Evolutionary conservation across 164 flowering plant species (phyloP).

Genomic region (Akebia trifoliata): DNA sequence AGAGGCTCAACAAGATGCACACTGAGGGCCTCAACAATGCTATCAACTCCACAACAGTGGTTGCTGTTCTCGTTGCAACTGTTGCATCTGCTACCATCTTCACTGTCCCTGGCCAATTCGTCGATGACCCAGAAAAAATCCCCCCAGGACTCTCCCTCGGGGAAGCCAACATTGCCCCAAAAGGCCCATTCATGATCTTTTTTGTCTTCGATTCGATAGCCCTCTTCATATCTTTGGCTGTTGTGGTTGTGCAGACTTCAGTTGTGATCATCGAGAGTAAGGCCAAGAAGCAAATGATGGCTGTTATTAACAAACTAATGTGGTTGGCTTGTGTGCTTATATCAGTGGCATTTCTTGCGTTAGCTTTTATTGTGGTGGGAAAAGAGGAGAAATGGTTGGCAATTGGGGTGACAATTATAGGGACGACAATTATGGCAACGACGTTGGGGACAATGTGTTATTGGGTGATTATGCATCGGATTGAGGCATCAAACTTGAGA

Average conservation of each 20-base stretch:
- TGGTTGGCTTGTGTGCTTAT: constrained; percentile 89
- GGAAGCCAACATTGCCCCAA: constrained; percentile 68
- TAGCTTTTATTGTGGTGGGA: constrained; percentile 81
- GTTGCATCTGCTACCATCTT: constrained; percentile 97
- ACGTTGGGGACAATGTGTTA: constrained; percentile 84
- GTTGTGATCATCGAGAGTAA: constrained; percentile 90
- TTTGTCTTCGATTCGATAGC: constrained; percentile 85
- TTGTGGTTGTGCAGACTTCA: constrained; percentile 86
- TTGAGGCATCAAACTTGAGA: constrained; percentile 57
- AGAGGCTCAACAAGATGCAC: constrained; percentile 80
- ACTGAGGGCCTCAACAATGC: constrained; percentile 92
- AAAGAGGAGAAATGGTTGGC: constrained; percentile 65
- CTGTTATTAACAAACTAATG: constrained; percentile 92
- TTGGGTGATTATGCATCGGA: constrained; percentile 73
- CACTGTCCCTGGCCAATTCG: constrained; percentile 88
- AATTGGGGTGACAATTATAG: constrained; percentile 68
- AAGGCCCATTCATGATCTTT: constrained; percentile 57
- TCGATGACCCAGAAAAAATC: constrained; percentile 43
- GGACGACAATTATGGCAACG: constrained; percentile 64
- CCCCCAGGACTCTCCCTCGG: constrained; percentile 54
- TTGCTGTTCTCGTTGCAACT: constrained; percentile 92
- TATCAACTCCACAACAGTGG: constrained; percentile 92
- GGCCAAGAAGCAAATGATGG: constrained; percentile 95
- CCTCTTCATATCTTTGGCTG: constrained; percentile 71
- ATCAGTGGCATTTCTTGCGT: constrained; percentile 73